Percentiles rank a stretch among this genome's conserved stretches.
Evolutionary conservation across 83 land plant species (phyloP).

Genomic region (Isoetes engelmannii): DNA sequence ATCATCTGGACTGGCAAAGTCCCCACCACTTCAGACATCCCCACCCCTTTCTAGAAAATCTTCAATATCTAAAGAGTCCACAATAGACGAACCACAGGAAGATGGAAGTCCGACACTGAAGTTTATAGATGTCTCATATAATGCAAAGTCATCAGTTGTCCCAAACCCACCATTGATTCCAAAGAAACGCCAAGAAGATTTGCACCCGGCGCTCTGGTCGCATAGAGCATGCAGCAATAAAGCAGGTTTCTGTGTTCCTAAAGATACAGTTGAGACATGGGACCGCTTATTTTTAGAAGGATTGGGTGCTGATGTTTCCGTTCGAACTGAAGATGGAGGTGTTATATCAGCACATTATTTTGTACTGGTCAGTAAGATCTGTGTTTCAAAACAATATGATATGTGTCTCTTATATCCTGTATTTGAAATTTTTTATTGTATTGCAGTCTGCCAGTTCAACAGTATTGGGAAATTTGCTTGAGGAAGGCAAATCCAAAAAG

Average conservation of each 20-base stretch:
- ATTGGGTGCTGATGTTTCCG: slow-evolving; percentile 22
- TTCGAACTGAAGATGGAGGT: slow-evolving; percentile 27
- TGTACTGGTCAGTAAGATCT: slow-evolving; percentile 29
- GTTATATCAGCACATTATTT: slow-evolving; percentile 23
- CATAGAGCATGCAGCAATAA: neutral
- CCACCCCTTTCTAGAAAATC: no score
- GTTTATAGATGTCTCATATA: no score
- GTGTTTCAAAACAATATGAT: neutral
- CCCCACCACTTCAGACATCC: no score
- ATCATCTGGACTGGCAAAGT: no score
- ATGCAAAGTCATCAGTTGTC: no score
- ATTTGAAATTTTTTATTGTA: neutral
- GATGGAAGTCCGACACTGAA: no score
- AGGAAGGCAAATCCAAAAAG: slow-evolving; percentile 15
- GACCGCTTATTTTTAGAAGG: slow-evolving; percentile 27
- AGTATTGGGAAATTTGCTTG: slow-evolving; percentile 13
- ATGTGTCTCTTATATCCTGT: neutral
- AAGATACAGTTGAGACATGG: slow-evolving; percentile 25
- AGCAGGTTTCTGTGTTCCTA: slow-evolving; percentile 16
- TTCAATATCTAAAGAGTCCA: no score
- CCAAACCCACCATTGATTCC: no score
- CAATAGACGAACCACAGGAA: no score
- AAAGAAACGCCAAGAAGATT: neutral
- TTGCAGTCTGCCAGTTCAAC: slow-evolving; percentile 28
- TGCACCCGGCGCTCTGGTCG: neutral